Base-by-base conservation (phyloP, 1,284 basidiomycete species). In the Pseudozyma hubeiensis region DNA sequence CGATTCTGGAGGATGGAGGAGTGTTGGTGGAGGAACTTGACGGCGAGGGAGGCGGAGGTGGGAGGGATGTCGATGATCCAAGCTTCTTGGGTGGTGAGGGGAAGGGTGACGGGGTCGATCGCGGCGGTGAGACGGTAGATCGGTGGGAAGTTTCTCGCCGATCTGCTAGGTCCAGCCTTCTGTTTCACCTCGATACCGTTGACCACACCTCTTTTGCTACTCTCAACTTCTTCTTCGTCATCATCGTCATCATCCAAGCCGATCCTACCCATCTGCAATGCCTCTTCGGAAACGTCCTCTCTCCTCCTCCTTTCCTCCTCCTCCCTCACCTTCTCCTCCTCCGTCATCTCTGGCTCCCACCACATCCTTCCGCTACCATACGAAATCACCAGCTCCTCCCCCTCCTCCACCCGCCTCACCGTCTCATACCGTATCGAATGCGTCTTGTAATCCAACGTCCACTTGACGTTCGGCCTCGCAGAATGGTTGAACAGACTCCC, bases 1-100 rank as follows among this genome's bases (percentile, higher is more conserved):
- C 74, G 69, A 17, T 67, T 73, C 16, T 72, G 69, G 2, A 73
- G 59, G 11, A 53, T 16, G 8, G 30, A n/a, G 2, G 66, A 31
- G 24, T 78, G 70, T n/a, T 57, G 54, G 35, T 65, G 62, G 0
- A 79, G 53, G 35, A 59, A 67, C 47, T 76, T 72, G 48, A 75
- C 58, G 0, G 77, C 68, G 9, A 52, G 39, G 0, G 75, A 69
- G 14, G 73, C 70, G 5, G 55, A 44, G 9, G 67, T 66, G 2
- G 81, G 76, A 13, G 88, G 88, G n/a, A 96, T 88, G 78, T 94
- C 91, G n/a, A 94, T 89, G 8, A 90, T 90, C 93, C 93, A 97
- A 47, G 91, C 91, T 40, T 89, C 86, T 51, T 91, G 90, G 89
- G 69, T 64, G n/a, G 63, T 56, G 13, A 86, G 71, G 7, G 76